Evolutionary conservation across 2,329 filamentous ascomycete species (phyloP).

Genomic region (Xylaria sp.): DNA sequence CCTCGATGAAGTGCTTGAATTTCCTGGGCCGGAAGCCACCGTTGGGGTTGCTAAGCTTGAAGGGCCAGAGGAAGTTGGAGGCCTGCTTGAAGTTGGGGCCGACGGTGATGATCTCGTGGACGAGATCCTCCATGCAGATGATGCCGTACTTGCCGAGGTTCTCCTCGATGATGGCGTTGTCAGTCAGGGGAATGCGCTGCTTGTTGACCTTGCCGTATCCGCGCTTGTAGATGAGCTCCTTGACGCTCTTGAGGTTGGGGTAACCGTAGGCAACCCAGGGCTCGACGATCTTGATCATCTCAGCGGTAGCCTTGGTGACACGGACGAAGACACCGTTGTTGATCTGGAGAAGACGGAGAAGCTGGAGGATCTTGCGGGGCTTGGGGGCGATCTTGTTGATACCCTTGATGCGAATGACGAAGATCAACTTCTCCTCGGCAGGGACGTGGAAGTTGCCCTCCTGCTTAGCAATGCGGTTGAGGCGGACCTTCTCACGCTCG

Average conservation of each 20-base stretch:
- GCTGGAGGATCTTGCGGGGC: slow-evolving; percentile 99
- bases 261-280: slow-evolving; percentile 99
- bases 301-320: slow-evolving; percentile 95
- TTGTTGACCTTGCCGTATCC: slow-evolving; percentile 99
- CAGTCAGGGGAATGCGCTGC: slow-evolving; percentile 94
- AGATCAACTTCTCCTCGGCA: slow-evolving; percentile 95
- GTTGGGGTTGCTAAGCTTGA: slow-evolving; percentile 99
- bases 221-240: slow-evolving; percentile 99
- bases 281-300: slow-evolving; percentile 99
- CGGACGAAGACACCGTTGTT: slow-evolving; percentile 99
- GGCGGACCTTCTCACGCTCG: slow-evolving; percentile 98
- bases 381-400: slow-evolving; percentile 99
- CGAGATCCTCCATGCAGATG: slow-evolving; percentile 98
- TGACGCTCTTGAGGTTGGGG: slow-evolving; percentile 98
- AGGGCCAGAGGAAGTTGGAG: slow-evolving; percentile 99
- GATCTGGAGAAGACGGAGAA: slow-evolving; percentile 99
- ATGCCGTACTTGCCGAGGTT: slow-evolving; percentile 98
- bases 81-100: slow-evolving; percentile 99
- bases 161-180: slow-evolving; percentile 98
- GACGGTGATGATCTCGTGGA: slow-evolving; percentile 99
- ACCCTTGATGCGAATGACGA: slow-evolving; percentile 99
- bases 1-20: slow-evolving; percentile 99
- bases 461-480: slow-evolving; percentile 88
- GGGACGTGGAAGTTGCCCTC: slow-evolving; percentile 94
- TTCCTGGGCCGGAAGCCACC: slow-evolving; percentile 96